Base-by-base conservation (phyloP, 2,329 filamentous ascomycete species). In the Periglandula ipomoeae region DNA sequence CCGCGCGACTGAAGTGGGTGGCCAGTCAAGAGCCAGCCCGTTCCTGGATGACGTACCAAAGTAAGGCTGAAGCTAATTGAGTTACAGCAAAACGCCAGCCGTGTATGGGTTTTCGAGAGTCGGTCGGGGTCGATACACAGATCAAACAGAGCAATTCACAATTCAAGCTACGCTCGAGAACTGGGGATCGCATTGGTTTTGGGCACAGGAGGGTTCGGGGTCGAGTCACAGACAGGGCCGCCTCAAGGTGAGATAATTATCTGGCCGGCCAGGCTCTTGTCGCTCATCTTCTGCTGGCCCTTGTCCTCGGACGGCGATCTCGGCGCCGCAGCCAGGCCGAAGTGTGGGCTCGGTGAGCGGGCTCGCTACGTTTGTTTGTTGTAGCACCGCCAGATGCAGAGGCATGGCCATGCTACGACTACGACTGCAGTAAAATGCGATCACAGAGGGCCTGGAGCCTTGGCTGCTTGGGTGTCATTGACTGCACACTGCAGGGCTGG, bases 321-420 rank as follows among this genome's bases (percentile, higher is more conserved):
- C 45, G 45, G 45, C 45, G 37, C 45, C 45, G 45, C 45, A 30
- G 45, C 35, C 45, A 41, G 23, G 37, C 45, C 45, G 45, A 47
- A 40, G 24, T 40, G 37, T 41, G 45, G 45, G 45, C 45, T 47
- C 45, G 45, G 45, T 40, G 23, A 47, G 24, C 45, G 45, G 45
- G 45, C 20, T 13, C 15, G 30, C 22, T 44, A 38, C n/a, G 13
- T 38, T 5, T 11, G n/a, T 5, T 3, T 38, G 17, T n/a, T 20
- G n/a, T 20, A 38, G n/a, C 35, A 38, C 13, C 9, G 35, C 17
- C 3, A n/a, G n/a, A 3, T 13, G 9, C 3, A 13, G 27, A 13
- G 6, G 13, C 6, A 27, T 30, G 4, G n/a, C 15, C 4, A 38
- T 38, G 35, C 35, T 19, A 5, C 35, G 10, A 38, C 35, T 17